phyloP scores from a whole-genome alignment of 352 stramenopile genomes.

The Globisporangium takayamanum region DNA sequence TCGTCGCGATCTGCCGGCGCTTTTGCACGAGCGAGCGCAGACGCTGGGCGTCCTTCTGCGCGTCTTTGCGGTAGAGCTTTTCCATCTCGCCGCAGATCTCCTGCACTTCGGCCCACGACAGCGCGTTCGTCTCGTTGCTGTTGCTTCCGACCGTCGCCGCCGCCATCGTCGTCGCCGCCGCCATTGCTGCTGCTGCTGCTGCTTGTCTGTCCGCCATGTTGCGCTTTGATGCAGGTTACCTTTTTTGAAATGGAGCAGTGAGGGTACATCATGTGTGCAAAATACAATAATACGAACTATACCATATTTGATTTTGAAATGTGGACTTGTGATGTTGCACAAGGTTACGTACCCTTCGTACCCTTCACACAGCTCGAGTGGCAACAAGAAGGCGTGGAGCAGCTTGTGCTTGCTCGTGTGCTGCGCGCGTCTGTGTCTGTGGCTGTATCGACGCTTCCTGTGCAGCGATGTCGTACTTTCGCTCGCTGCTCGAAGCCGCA shows the following conservation, averaged over 20 bases:
- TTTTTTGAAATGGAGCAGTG: no score
- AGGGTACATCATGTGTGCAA: no score
- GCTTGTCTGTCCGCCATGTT: background rate
- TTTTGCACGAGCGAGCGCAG: slow-evolving; percentile 51
- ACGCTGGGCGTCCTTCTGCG: slow-evolving; percentile 44
- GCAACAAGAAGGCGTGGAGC: no score
- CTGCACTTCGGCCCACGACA: slow-evolving; percentile 63
- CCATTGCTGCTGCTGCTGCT: background rate
- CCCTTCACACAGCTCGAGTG: no score
- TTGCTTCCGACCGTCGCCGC: background rate
- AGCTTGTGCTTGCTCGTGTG: background rate
- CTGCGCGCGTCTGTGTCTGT: background rate
- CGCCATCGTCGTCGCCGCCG: background rate
- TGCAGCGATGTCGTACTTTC: slow-evolving; percentile 66
- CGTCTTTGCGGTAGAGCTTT: slow-evolving; percentile 53
- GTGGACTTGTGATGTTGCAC: no score
- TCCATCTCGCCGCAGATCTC: slow-evolving; percentile 65
- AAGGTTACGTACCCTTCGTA: no score
- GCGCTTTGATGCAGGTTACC: no score
- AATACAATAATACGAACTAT: no score
- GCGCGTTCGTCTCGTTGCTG: slow-evolving; percentile 6
- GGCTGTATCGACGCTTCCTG: background rate
- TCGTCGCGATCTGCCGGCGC: slow-evolving; percentile 49
- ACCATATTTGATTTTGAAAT: no score
- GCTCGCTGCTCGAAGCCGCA: slow-evolving; percentile 74